Evolutionary conservation across 306 rosid species (phyloP), one percentile per base, ranked within the genome.

Genomic region (Albizia julibrissin): DNA sequence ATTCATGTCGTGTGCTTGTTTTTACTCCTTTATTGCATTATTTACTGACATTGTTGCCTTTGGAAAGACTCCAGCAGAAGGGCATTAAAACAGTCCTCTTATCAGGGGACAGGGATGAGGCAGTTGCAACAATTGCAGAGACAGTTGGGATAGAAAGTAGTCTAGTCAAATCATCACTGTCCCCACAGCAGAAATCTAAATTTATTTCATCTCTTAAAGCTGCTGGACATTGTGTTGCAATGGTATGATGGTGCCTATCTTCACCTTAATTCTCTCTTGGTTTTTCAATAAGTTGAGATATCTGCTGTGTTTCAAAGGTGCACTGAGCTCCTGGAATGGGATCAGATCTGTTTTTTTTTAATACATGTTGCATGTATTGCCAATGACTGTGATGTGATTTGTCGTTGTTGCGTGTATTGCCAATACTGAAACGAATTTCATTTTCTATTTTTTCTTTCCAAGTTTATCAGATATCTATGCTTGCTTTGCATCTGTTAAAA

Each of bases 101-200:
- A 85, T 95, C 99, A 16, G 99, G 98, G 83, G 99, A 95, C 87
- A 95, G 99, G 97, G 97, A 95, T 89, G 98, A 93, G 39, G 99
- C 97, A 91, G 98, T 93, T 77, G 98, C 98, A 91, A 91, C 85
- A 64, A 84, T 95, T 80, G 99, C 98, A 42, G 87, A 93, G 78
- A 83, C 88, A 44, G 92, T 93, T 84, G 99, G 98, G 72, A 93
- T 95, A 72, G 87, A 85, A 80, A 89, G 80, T 44, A 90, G 88
- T 73, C 90, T 82, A 61, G 87, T 90, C 54, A 92, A 91, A 81
- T 87, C 99, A 59, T 91, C 99, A 34, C 66, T 93, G 90, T 87
- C 94, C 81, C 99, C 99, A 19, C 92, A 89, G 76, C 91, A 87
- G 83, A 95, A 95, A 88, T 92, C 93, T 86, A 82, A 47, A 84